Conservation (phyloP, 345 rosid species). For the Euphorbia lathyris region DNA sequence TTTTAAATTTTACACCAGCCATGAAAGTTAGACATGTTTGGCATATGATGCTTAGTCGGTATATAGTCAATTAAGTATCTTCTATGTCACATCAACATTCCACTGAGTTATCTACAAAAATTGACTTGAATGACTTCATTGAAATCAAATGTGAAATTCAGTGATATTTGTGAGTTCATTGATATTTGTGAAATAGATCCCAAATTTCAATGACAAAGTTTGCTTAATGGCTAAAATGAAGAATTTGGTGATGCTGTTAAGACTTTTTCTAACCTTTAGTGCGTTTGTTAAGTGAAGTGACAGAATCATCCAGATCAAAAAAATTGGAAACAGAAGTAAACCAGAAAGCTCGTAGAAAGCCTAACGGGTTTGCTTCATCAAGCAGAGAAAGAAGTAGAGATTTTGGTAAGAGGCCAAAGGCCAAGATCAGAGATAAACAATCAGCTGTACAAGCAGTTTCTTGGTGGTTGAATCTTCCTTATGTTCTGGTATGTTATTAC, state of each 20-base stretch:
- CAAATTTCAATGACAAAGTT: too few species aligned
- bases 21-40: too few species aligned
- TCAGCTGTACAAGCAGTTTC: constrained; percentile 27
- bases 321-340: constrained; percentile 13
- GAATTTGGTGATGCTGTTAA: neutral
- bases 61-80: too few species aligned
- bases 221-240: neutral
- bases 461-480: constrained; percentile 85
- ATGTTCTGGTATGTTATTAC: constrained; percentile 50
- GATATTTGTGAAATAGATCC: too few species aligned
- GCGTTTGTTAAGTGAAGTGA: constrained; percentile 25
- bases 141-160: too few species aligned
- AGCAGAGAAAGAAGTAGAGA: constrained; percentile 29
- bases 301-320: constrained; percentile 21
- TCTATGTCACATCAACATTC: too few species aligned
- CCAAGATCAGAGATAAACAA: constrained; percentile 27
- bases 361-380: constrained; percentile 15
- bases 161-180: too few species aligned
- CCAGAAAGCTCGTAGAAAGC: constrained; percentile 21
- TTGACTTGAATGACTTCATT: too few species aligned
- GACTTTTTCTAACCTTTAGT: constrained; percentile 7
- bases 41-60: too few species aligned
- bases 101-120: too few species aligned
- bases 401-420: constrained; percentile 18
- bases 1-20: too few species aligned